Evolutionary conservation across 192 early-diverging fungal genomes (phyloP).

Genomic region (Rhizoclosmatium sp.): DNA sequence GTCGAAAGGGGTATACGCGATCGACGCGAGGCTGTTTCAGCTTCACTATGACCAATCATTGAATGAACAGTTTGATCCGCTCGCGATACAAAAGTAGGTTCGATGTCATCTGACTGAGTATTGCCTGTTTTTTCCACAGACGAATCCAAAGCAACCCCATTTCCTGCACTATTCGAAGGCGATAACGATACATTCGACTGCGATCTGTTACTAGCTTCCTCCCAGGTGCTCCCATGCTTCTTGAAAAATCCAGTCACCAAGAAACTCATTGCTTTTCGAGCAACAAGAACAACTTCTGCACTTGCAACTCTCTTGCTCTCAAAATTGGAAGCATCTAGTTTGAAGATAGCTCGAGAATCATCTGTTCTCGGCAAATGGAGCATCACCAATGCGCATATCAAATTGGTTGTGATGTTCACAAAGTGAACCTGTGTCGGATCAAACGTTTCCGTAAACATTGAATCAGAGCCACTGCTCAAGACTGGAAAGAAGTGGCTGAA

Average conservation of each 20-base stretch:
- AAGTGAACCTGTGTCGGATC: conserved; percentile 15
- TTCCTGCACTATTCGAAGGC: too few species aligned
- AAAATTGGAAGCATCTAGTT: not conserved
- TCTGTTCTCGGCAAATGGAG: conserved; percentile 36
- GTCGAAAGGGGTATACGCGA: not conserved
- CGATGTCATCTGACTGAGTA: not conserved
- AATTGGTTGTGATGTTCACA: conserved; percentile 19
- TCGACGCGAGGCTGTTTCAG: not conserved
- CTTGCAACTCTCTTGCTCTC: conserved; percentile 5
- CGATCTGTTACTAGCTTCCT: too few species aligned
- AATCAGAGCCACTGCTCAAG: not conserved
- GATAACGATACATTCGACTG: too few species aligned
- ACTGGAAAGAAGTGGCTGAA: conserved; percentile 18
- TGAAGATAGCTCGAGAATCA: conserved; percentile 28
- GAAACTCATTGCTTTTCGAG: conserved; percentile 19
- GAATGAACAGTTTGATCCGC: conserved; percentile 13
- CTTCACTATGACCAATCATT: not conserved
- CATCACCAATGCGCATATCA: conserved; percentile 19
- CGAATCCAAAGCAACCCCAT: too few species aligned
- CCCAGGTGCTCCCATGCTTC: not conserved
- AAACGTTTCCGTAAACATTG: not conserved
- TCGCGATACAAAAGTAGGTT: conserved; percentile 11
- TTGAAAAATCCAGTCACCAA: not conserved
- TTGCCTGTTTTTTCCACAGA: not conserved
- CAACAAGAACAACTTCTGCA: conserved; percentile 14